phyloP scores from a whole-genome alignment of 495 filamentous ascomycete genomes.

The Talaromyces liani region DNA sequence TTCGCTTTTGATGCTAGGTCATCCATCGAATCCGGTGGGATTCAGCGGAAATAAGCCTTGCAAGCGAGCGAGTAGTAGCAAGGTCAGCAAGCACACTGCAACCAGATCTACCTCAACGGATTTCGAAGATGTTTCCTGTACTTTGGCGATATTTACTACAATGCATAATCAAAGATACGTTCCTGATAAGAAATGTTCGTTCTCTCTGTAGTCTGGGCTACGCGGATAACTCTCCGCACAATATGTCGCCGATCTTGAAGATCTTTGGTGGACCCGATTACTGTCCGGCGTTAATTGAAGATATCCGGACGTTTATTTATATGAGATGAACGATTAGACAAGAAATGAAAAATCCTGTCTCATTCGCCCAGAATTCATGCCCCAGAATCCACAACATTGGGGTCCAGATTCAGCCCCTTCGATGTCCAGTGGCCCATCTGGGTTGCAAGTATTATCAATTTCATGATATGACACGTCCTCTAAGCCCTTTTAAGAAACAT shows the following conservation, averaged over 20 bases:
- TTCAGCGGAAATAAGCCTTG: no score
- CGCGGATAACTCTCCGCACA: background rate
- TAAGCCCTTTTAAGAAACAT: background rate
- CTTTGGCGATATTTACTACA: background rate
- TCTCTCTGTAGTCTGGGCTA: background rate
- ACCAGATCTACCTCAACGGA: background rate
- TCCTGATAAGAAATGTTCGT: background rate
- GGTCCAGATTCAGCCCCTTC: background rate
- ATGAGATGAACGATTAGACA: background rate
- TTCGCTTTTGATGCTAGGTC: background rate
- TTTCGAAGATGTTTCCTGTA: background rate
- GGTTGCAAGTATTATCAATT: background rate
- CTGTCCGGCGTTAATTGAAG: background rate
- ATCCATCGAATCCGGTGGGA: background rate
- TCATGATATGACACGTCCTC: background rate
- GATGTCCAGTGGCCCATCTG: background rate
- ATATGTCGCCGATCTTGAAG: background rate
- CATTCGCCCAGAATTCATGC: background rate
- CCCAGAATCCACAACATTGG: background rate
- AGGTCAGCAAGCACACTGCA: background rate
- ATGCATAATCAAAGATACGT: background rate
- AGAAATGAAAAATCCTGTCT: background rate
- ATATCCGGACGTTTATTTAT: background rate
- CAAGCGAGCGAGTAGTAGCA: no score
- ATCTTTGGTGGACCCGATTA: background rate